A percentile compares a stretch with the other conserved stretches of the same genome.
Conservation (phyloP, 1,139 yeast genomes). For the Pichia terricola region DNA sequence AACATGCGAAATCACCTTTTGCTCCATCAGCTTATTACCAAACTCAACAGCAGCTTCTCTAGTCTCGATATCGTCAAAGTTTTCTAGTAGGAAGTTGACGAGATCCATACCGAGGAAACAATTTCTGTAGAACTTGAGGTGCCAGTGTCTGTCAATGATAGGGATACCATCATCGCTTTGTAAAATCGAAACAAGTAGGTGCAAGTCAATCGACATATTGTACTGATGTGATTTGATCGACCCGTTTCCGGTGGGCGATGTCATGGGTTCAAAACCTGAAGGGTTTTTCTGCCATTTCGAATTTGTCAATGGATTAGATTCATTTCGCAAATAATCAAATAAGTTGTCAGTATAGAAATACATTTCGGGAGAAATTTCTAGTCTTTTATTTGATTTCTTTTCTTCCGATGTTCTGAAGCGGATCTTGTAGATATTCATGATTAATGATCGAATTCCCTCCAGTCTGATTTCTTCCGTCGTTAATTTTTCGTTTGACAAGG, state of each 20-base stretch:
- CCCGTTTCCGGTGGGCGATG: background rate
- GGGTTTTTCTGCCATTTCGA: background rate
- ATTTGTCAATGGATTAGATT: slow-evolving; percentile 11
- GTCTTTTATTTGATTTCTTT: slow-evolving; percentile 28
- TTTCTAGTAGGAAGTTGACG: slow-evolving; percentile 75
- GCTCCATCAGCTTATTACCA: slow-evolving; percentile 69
- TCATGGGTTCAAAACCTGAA: too few species aligned
- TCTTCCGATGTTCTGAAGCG: slow-evolving; percentile 39
- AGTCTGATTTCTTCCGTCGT: slow-evolving; percentile 76
- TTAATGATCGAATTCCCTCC: slow-evolving; percentile 74
- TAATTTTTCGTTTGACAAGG: slow-evolving; percentile 44
- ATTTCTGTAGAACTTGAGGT: slow-evolving; percentile 65
- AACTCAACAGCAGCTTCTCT: slow-evolving; percentile 74
- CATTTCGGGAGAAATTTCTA: slow-evolving; percentile 61
- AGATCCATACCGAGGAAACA: slow-evolving; percentile 83
- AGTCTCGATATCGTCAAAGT: slow-evolving; percentile 68
- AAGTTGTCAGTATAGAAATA: slow-evolving; percentile 82
- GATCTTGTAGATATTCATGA: slow-evolving; percentile 56
- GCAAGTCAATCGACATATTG: slow-evolving; percentile 32
- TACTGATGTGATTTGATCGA: slow-evolving; percentile 19
- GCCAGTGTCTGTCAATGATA: slow-evolving; percentile 83
- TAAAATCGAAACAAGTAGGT: slow-evolving; percentile 52
- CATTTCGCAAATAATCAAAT: slow-evolving; percentile 47
- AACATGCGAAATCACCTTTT: slow-evolving; percentile 69
- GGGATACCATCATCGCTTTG: slow-evolving; percentile 52